These are phyloP conservation scores for Cucurbitaria berberidis DNA, from an alignment of 2,329 filamentous ascomycete genomes.

Conservation along the genomic window DNA sequence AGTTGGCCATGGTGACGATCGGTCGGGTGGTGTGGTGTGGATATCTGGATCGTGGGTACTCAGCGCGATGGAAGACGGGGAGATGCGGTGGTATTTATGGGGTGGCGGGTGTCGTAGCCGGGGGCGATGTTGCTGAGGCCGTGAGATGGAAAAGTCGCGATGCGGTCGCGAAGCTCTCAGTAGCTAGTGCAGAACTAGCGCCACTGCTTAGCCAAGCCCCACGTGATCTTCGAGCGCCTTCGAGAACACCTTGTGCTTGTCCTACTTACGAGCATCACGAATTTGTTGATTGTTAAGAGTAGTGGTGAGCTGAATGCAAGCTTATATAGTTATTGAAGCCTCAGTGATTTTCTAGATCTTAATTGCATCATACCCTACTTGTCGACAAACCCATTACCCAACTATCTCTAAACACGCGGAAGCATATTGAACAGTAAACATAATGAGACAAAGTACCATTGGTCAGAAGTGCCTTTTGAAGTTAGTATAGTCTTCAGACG, in stretches of 20 bases:
- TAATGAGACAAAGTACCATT: no score
- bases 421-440: no score
- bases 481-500: no score
- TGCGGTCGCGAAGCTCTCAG: conserved; percentile 21
- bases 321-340: no score
- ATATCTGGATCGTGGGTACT: background rate
- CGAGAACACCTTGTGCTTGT: background rate
- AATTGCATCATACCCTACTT: no score
- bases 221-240: conserved; percentile 6
- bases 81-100: conserved; percentile 2
- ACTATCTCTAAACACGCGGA: no score
- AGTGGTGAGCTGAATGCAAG: no score
- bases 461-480: no score
- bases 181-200: conserved; percentile 10
- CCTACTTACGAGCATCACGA: no score
- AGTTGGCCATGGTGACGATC: conserved; percentile 81
- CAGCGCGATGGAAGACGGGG: background rate
- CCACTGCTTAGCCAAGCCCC: conserved; percentile 11
- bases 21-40: background rate
- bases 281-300: no score
- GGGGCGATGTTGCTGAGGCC: background rate
- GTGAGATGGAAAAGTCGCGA: conserved; percentile 24
- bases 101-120: conserved; percentile 9
- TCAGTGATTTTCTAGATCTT: no score
- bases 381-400: no score